Conservation (phyloP, 2,329 filamentous ascomycete genomes). For the Fusarium napiforme region DNA sequence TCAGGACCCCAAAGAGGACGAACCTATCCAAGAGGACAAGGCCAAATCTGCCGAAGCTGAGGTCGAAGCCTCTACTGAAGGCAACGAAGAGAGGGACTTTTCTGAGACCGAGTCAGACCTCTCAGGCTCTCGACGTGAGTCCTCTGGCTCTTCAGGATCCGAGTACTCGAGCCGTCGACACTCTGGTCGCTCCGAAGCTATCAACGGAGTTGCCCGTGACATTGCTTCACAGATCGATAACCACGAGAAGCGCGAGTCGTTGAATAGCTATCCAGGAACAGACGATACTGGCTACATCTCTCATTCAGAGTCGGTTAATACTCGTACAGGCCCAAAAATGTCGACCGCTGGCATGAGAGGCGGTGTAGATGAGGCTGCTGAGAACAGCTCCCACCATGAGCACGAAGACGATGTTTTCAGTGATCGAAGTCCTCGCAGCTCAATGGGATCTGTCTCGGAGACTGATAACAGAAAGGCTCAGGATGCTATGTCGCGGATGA, state of each 20-base stretch:
- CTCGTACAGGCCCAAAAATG: slow-evolving; percentile 40
- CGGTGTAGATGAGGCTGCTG: slow-evolving; percentile 47
- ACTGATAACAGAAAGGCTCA: slow-evolving; percentile 50
- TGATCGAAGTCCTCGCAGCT: slow-evolving; percentile 67
- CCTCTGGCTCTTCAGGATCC: slow-evolving; percentile 39
- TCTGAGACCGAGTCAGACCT: slow-evolving; percentile 34
- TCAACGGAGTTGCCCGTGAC: slow-evolving; percentile 63
- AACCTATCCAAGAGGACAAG: slow-evolving; percentile 15
- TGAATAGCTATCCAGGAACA: slow-evolving; percentile 39
- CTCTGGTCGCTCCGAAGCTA: slow-evolving; percentile 61
- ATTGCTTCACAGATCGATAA: slow-evolving; percentile 61
- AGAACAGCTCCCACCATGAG: slow-evolving; percentile 63
- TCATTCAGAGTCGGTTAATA: slow-evolving; percentile 41
- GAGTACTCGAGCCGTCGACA: slow-evolving; percentile 49
- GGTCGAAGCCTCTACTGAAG: slow-evolving; percentile 9
- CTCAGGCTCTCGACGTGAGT: slow-evolving; percentile 36
- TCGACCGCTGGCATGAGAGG: slow-evolving; percentile 35
- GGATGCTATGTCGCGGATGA: slow-evolving; percentile 46
- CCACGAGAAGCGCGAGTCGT: slow-evolving; percentile 42
- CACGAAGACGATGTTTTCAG: slow-evolving; percentile 69
- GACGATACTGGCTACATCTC: slow-evolving; percentile 41
- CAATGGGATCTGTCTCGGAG: slow-evolving; percentile 62
- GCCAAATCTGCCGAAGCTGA: slow-evolving; percentile 14
- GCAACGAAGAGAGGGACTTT: slow-evolving; percentile 20
- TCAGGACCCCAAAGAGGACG: slow-evolving; percentile 14